Conservation (phyloP, 768 basidiomycete genomes). For the Serpula lacrymans region DNA sequence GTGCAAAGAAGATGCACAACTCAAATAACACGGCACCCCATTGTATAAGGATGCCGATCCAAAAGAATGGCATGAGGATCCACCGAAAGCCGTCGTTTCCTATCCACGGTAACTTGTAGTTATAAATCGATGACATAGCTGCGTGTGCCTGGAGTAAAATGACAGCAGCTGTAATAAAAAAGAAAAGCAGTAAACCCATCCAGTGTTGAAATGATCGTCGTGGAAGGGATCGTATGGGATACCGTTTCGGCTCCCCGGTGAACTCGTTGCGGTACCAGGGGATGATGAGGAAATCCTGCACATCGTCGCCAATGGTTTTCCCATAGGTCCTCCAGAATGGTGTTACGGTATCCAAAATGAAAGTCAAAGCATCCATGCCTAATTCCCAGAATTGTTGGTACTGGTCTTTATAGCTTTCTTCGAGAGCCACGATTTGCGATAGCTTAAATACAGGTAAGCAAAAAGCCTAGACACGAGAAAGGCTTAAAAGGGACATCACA, state of each 20-base stretch:
- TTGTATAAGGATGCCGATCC: conserved; percentile 59
- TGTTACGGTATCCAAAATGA: conserved; percentile 71
- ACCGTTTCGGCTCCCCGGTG: conserved; percentile 71
- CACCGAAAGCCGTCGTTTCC: conserved; percentile 61
- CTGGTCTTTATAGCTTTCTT: conserved; percentile 77
- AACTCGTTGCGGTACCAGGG: conserved; percentile 83
- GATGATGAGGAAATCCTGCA: conserved; percentile 77
- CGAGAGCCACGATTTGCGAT: conserved; percentile 64
- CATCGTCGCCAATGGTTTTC: conserved; percentile 76
- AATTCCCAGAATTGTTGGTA: conserved; percentile 83
- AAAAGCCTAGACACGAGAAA: conserved; percentile 3
- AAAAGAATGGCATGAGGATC: conserved; percentile 60
- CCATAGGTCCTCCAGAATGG: conserved; percentile 83
- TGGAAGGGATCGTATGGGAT: conserved; percentile 56
- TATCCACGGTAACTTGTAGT: conserved; percentile 57
- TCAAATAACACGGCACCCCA: conserved; percentile 67
- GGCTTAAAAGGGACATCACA: conserved; percentile 9
- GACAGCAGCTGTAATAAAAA: conserved; percentile 42
- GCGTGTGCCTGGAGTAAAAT: conserved; percentile 55
- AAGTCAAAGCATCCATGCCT: conserved; percentile 73
- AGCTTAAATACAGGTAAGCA: conserved; percentile 38
- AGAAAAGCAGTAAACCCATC: conserved; percentile 56
- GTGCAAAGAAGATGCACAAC: conserved; percentile 50
- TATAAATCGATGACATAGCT: conserved; percentile 49
- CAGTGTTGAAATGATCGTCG: conserved; percentile 66